Percentiles rank a stretch among this genome's conserved stretches.
phyloP scores from a whole-genome alignment of 2,329 filamentous ascomycete species.

The Fusarium sp. region DNA sequence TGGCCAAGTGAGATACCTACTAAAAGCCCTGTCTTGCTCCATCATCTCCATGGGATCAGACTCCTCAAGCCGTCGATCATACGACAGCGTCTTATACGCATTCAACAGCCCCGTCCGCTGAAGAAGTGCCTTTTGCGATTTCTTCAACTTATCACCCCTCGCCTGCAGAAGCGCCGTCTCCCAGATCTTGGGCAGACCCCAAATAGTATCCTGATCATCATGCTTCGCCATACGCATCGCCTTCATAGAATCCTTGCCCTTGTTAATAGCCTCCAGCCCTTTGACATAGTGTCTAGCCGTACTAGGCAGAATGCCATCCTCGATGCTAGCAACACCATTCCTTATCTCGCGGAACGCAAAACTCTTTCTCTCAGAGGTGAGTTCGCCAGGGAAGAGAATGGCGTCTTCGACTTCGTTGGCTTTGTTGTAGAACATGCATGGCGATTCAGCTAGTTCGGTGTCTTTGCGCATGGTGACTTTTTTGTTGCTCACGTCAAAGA shows the following conservation, averaged over 20 bases:
- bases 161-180: conserved; percentile 30
- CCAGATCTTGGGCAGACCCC: conserved; percentile 38
- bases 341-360: conserved; percentile 35
- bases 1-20: neutral
- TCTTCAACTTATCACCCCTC: neutral
- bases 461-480: conserved; percentile 1
- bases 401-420: conserved; percentile 37
- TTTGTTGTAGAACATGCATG: conserved; percentile 43
- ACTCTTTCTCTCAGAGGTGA: conserved; percentile 7
- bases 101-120: conserved; percentile 3
- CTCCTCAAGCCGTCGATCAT: conserved; percentile 2
- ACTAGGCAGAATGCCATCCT: conserved; percentile 22
- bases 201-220: conserved; percentile 23
- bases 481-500: conserved; percentile 15
- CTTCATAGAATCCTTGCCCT: conserved; percentile 9
- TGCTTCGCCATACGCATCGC: conserved; percentile 2
- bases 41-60: conserved; percentile 35
- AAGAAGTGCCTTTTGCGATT: conserved; percentile 14
- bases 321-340: conserved; percentile 37
- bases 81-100: neutral
- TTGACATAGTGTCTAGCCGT: conserved; percentile 9
- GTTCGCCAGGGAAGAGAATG: conserved; percentile 42
- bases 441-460: neutral
- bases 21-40: conserved; percentile 38
- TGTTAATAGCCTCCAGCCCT: conserved; percentile 15